phyloP scores from a whole-genome alignment of 1,139 yeast genomes.

The Suhomyces yuchorum region DNA sequence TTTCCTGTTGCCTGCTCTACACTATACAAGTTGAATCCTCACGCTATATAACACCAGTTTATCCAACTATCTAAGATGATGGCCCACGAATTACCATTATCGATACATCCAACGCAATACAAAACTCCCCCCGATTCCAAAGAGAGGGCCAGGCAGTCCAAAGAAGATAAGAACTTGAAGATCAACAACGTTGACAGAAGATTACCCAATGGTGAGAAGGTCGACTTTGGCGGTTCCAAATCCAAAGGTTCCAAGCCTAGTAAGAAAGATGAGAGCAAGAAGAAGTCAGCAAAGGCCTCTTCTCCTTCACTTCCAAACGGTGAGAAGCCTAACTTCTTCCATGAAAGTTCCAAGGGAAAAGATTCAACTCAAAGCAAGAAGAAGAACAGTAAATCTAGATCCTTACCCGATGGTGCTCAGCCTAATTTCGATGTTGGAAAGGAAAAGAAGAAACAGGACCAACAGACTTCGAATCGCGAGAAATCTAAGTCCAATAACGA shows the following conservation, averaged over 20 bases:
- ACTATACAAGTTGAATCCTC: constrained; percentile 9
- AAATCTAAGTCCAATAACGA: constrained; percentile 33
- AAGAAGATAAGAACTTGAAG: constrained; percentile 11
- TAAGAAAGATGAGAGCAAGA: constrained; percentile 19
- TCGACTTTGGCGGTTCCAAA: constrained; percentile 37
- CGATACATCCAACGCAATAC: constrained; percentile 22
- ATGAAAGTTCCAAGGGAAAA: constrained; percentile 16
- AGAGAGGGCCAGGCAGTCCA: constrained; percentile 10
- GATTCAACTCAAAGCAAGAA: constrained; percentile 11
- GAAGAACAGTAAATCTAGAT: constrained; percentile 20
- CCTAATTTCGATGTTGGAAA: constrained; percentile 32
- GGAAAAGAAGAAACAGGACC: constrained; percentile 16
- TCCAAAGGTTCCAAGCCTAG: constrained; percentile 12
- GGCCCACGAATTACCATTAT: constrained; percentile 42
- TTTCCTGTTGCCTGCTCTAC: neutral
- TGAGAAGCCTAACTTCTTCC: constrained; percentile 34
- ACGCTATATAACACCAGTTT: constrained; percentile 6
- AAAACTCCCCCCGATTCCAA: constrained; percentile 10
- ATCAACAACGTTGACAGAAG: constrained; percentile 26
- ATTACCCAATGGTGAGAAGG: constrained; percentile 47
- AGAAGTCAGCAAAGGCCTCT: constrained; percentile 16
- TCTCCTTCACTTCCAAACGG: constrained; percentile 35
- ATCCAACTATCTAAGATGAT: constrained; percentile 30
- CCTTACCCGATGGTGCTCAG: constrained; percentile 44
- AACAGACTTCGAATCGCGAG: constrained; percentile 35